Percentiles rank a stretch among this genome's conserved stretches.
phyloP scores from a whole-genome alignment of 495 filamentous ascomycete species.

The Hypoxylon subgilvum region DNA sequence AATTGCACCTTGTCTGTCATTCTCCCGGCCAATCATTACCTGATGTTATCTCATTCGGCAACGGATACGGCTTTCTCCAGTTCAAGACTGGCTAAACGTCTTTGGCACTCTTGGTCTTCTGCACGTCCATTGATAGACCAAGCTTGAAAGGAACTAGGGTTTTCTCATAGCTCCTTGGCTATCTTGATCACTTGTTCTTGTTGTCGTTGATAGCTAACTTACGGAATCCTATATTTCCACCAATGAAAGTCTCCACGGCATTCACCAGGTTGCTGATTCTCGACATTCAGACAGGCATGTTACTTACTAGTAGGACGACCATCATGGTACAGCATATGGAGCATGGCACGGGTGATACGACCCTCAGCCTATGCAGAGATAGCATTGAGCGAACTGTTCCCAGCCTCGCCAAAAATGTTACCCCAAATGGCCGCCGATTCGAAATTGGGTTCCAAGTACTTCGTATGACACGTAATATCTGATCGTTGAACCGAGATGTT shows the following conservation, averaged over 20 bases:
- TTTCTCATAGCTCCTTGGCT: background rate
- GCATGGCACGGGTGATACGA: background rate
- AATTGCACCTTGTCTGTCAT: background rate
- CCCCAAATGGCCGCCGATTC: too few relatives aligned
- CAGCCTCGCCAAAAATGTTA: background rate
- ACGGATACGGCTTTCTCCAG: background rate
- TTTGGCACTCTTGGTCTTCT: too few relatives aligned
- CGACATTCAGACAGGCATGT: background rate
- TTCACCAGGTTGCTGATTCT: background rate
- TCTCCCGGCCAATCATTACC: conserved; percentile 2
- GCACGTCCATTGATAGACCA: too few relatives aligned
- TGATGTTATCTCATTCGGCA: background rate
- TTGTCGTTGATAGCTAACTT: background rate
- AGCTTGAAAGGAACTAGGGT: background rate
- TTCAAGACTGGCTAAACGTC: conserved; percentile 14
- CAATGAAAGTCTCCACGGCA: conserved; percentile 7
- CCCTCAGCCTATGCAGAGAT: background rate
- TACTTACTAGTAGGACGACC: background rate
- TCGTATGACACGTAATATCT: too few relatives aligned
- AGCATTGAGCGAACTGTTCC: background rate
- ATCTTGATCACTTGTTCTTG: background rate
- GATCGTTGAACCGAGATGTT: background rate
- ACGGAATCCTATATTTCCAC: conserved; percentile 23
- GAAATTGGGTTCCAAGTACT: too few relatives aligned
- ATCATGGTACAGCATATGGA: background rate